A percentile compares a stretch with the other conserved stretches of the same genome.
These are phyloP conservation scores for Andrographis paniculata DNA, from an alignment of 305 asterid genomes.

Conservation along the genomic window DNA sequence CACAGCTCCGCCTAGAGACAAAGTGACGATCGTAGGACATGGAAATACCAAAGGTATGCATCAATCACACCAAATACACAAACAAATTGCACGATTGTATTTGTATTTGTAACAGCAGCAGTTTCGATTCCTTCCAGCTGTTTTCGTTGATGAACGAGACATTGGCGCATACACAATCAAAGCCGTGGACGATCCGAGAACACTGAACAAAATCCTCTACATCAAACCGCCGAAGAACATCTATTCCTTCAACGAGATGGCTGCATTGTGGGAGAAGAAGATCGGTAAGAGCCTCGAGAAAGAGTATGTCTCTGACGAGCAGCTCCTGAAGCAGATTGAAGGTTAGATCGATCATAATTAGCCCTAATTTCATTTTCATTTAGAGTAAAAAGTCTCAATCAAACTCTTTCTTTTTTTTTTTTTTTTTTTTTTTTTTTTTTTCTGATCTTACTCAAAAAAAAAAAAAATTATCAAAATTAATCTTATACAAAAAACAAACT, in stretches of 20 bases:
- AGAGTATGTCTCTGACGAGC: slow-evolving; percentile 42
- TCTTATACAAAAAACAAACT: no score
- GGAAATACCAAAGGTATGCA: slow-evolving; percentile 43
- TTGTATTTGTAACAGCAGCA: no score
- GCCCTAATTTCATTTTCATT: no score
- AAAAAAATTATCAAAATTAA: no score
- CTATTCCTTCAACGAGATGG: slow-evolving; percentile 22
- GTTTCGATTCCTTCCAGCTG: not conserved
- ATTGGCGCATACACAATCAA: slow-evolving; percentile 52
- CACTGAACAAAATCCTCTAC: slow-evolving; percentile 56
- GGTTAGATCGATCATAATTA: no score
- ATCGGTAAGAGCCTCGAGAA: slow-evolving; percentile 60
- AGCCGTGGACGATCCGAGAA: slow-evolving; percentile 64
- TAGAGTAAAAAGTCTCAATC: no score
- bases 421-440: no score
- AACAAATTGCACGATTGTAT: no score
- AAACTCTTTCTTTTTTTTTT: no score
- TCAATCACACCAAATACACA: no score
- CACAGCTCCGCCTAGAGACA: slow-evolving; percentile 39
- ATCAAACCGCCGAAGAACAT: slow-evolving; percentile 49
- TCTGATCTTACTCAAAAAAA: no score
- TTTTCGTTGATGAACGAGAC: slow-evolving; percentile 22
- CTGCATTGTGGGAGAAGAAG: slow-evolving; percentile 70
- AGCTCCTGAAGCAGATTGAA: slow-evolving; percentile 39
- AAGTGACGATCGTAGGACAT: slow-evolving; percentile 38